These are phyloP conservation scores for Starmerella bombi DNA, from an alignment of 805 yeast genomes.

Conservation along the genomic window DNA sequence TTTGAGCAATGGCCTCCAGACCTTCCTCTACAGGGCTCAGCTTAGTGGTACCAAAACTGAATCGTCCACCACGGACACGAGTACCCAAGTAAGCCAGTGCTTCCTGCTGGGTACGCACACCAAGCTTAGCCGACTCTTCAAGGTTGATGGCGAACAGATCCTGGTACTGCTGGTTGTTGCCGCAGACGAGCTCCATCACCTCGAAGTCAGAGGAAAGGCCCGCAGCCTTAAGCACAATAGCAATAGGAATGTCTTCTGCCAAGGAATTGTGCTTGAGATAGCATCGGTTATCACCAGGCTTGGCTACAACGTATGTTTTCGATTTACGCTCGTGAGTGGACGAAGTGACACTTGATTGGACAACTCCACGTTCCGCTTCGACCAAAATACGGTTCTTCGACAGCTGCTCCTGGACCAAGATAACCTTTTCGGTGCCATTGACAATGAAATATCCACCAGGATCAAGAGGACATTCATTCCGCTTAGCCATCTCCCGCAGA, in stretches of 20 bases:
- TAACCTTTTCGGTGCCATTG: constrained; percentile 88
- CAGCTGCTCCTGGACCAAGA: constrained; percentile 90
- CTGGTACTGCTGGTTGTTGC: constrained; percentile 74
- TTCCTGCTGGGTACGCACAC: constrained; percentile 81
- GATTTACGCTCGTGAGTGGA: constrained; percentile 97
- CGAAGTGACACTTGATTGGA: constrained; percentile 95
- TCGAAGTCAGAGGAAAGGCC: constrained; percentile 88
- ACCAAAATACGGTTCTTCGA: constrained; percentile 95
- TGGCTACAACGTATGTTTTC: constrained; percentile 88
- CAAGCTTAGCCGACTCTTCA: constrained; percentile 80
- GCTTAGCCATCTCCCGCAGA: constrained; percentile 49
- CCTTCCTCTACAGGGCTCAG: constrained; percentile 81
- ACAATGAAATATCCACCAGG: constrained; percentile 98
- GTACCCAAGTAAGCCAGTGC: constrained; percentile 85
- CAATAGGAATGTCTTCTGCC: constrained; percentile 90
- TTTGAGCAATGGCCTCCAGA: constrained; percentile 77
- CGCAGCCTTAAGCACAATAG: constrained; percentile 82
- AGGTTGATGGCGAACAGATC: constrained; percentile 85
- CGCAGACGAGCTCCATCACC: constrained; percentile 87
- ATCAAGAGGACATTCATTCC: constrained; percentile 91
- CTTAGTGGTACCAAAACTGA: constrained; percentile 32
- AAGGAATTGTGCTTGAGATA: constrained; percentile 92
- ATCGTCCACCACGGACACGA: constrained; percentile 79
- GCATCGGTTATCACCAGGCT: constrained; percentile 55
- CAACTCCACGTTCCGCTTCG: constrained; percentile 89